Evolutionary conservation across 441 rosid genomes (phyloP).

Genomic region (Arabidopsis lyrata): DNA sequence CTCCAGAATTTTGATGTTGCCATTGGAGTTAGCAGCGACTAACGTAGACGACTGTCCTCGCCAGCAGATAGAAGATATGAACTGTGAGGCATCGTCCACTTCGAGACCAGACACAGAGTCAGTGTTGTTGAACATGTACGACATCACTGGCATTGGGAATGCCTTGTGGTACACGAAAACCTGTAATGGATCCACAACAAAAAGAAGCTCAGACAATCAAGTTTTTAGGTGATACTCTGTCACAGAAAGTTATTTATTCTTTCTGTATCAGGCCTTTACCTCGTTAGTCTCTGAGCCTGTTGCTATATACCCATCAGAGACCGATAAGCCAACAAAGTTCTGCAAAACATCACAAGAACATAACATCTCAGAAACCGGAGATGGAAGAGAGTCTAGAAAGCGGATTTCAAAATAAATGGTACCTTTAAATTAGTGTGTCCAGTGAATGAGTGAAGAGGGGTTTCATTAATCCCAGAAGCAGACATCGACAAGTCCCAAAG

Average conservation of each 20-base stretch:
- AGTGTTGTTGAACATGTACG: constrained; percentile 71
- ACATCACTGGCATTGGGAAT: constrained; percentile 95
- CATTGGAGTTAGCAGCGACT: constrained; percentile 94
- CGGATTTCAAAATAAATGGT: neutral
- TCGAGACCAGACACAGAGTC: constrained; percentile 71
- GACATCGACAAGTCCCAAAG: constrained; percentile 92
- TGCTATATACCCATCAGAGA: constrained; percentile 95
- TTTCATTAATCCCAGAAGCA: constrained; percentile 71
- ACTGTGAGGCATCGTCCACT: constrained; percentile 74
- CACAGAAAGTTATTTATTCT: neutral
- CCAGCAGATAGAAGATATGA: constrained; percentile 96
- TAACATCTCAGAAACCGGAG: constrained; percentile 13
- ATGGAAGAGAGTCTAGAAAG: constrained; percentile 5
- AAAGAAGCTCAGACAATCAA: constrained; percentile 1
- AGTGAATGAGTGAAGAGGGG: constrained; percentile 81
- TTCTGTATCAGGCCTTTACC: constrained; percentile 46
- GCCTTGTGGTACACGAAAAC: constrained; percentile 96
- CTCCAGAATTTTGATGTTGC: constrained; percentile 95
- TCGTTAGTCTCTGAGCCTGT: constrained; percentile 99
- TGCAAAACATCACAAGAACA: constrained; percentile 48
- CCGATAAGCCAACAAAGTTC: constrained; percentile 97
- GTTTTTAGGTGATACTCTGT: neutral
- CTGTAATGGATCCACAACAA: constrained; percentile 48
- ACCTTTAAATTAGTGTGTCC: constrained; percentile 95
- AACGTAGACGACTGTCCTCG: constrained; percentile 82